Conservation (phyloP, 768 basidiomycete species). For the Russula emetica region DNA sequence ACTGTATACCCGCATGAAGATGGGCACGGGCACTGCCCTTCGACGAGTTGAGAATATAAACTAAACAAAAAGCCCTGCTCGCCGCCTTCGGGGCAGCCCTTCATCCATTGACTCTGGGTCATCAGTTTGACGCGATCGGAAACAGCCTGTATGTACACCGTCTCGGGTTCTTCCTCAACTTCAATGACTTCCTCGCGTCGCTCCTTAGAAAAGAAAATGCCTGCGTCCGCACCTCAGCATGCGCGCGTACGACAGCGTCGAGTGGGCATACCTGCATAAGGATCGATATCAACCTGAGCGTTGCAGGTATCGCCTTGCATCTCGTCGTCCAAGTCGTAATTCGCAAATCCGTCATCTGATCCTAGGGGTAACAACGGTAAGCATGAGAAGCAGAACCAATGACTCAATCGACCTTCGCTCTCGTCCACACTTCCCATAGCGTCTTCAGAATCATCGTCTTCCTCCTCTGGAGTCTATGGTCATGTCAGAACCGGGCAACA, state of each 20-base stretch:
- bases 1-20: conserved; percentile 65
- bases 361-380: neutral
- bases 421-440: conserved; percentile 48
- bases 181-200: conserved; percentile 89
- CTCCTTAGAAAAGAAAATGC: conserved; percentile 94
- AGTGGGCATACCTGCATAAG: conserved; percentile 66
- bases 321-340: conserved; percentile 82
- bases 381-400: neutral
- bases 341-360: conserved; percentile 52
- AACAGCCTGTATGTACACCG: conserved; percentile 40
- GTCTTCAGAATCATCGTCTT: conserved; percentile 46
- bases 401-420: conserved; percentile 42
- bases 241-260: neutral
- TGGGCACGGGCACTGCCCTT: conserved; percentile 64
- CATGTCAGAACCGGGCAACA: conserved; percentile 1
- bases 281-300: conserved; percentile 63
- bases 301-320: conserved; percentile 40
- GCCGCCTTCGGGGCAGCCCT: conserved; percentile 89
- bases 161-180: conserved; percentile 74
- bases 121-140: conserved; percentile 58
- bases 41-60: conserved; percentile 69
- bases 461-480: conserved; percentile 57
- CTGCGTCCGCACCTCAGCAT: conserved; percentile 38
- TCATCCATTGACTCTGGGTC: conserved; percentile 95
- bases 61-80: conserved; percentile 88